Conservation (phyloP, 148 eudicot genomes). For the Silene conica region DNA sequence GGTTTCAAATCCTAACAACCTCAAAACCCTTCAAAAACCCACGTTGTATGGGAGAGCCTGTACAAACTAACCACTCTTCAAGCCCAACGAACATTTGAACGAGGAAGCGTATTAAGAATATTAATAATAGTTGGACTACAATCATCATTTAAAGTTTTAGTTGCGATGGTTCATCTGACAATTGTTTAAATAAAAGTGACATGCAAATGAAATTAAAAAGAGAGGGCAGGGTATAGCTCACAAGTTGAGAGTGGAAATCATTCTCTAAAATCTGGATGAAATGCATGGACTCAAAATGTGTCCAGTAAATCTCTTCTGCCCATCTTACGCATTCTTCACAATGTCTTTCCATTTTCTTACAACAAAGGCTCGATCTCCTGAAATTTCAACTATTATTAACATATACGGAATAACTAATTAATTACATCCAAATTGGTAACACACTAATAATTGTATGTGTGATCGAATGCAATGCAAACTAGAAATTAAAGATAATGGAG, state of each 20-base stretch:
- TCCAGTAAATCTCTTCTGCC: conserved; percentile 47
- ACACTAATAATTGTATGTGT: neutral
- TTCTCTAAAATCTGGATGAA: conserved; percentile 39
- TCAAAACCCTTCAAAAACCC: too few relatives aligned
- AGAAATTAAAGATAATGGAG: neutral
- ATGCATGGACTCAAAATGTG: conserved; percentile 33
- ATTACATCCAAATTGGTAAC: neutral
- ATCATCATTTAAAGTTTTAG: too few relatives aligned
- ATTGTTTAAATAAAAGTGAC: neutral
- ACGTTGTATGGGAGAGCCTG: too few relatives aligned
- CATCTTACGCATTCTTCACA: conserved; percentile 35
- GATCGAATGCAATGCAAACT: neutral
- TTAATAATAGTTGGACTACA: too few relatives aligned
- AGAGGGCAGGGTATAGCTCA: conserved; percentile 15
- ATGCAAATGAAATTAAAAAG: conserved; percentile 3
- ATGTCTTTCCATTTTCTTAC: conserved; percentile 30
- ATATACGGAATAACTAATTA: too few relatives aligned
- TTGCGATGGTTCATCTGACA: too few relatives aligned
- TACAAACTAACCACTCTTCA: too few relatives aligned
- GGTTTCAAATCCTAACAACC: too few relatives aligned
- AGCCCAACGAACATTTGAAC: too few relatives aligned
- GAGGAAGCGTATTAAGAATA: too few relatives aligned
- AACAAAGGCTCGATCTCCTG: neutral
- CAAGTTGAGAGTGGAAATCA: conserved; percentile 44
- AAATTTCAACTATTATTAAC: neutral